A percentile compares a stretch with the other conserved stretches of the same genome.
phyloP scores from a whole-genome alignment of 495 filamentous ascomycete species.

The Saxophila tyrrhenica region DNA sequence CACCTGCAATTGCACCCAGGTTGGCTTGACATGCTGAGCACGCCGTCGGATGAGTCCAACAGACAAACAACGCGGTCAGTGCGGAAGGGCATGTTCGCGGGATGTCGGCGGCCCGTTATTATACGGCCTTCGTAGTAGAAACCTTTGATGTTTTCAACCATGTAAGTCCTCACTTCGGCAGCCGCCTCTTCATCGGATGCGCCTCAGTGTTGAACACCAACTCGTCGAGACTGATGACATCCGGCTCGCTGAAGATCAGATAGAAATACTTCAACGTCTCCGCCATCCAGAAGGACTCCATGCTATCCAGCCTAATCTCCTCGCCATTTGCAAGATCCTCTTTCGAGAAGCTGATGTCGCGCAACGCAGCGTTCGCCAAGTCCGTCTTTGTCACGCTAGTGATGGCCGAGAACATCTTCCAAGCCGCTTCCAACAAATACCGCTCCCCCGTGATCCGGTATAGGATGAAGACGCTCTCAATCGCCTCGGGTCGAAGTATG shows the following conservation, averaged over 20 bases:
- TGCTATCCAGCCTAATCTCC: constrained; percentile 23
- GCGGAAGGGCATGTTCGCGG: too few relatives aligned
- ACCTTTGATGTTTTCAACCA: too few relatives aligned
- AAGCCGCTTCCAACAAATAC: constrained; percentile 55
- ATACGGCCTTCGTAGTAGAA: too few relatives aligned
- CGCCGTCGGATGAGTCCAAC: too few relatives aligned
- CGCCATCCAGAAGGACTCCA: constrained; percentile 40
- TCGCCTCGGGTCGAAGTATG: constrained; percentile 47
- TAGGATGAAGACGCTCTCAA: constrained; percentile 53
- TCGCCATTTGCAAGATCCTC: constrained; percentile 8
- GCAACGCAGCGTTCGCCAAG: constrained; percentile 28
- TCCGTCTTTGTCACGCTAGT: constrained; percentile 25
- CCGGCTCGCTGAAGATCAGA: constrained; percentile 38
- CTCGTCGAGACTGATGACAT: constrained; percentile 41
- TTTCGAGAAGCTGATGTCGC: constrained; percentile 22
- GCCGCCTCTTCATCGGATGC: constrained; percentile 32
- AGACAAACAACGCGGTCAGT: too few relatives aligned
- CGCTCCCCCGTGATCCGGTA: constrained; percentile 64
- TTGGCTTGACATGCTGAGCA: too few relatives aligned
- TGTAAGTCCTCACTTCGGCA: constrained; percentile 2
- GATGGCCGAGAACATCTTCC: constrained; percentile 64
- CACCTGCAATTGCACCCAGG: too few relatives aligned
- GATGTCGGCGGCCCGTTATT: too few relatives aligned
- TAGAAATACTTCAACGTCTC: constrained; percentile 46
- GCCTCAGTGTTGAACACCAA: constrained; percentile 47